A percentile compares a stretch with the other conserved stretches of the same genome.
Conservation (phyloP, 495 filamentous ascomycete species). For the Lophiostoma macrostomum region DNA sequence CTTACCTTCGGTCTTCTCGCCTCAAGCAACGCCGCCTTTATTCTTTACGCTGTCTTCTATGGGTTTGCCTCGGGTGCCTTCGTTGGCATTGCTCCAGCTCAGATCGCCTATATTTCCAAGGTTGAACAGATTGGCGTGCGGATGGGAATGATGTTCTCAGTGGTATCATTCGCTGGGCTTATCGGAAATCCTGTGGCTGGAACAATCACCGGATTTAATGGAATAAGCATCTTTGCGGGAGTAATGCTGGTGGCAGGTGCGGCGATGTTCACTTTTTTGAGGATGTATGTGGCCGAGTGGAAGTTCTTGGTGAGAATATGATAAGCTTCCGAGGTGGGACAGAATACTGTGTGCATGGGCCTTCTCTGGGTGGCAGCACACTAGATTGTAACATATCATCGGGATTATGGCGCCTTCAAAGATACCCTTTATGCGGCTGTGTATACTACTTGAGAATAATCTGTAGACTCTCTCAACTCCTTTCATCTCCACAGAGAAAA, state of each 20-base stretch:
- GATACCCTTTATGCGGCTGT: no score
- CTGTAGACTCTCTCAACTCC: no score
- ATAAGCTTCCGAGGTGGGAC: not conserved
- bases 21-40: constrained; percentile 56
- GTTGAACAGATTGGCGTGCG: constrained; percentile 70
- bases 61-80: constrained; percentile 70
- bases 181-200: constrained; percentile 73
- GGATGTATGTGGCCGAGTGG: constrained; percentile 45
- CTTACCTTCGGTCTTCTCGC: constrained; percentile 69
- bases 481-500: no score
- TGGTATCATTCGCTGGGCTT: constrained; percentile 62
- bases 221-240: constrained; percentile 66
- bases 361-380: no score
- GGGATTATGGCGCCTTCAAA: no score
- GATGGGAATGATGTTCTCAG: constrained; percentile 64
- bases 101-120: constrained; percentile 69
- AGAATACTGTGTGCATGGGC: no score
- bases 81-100: constrained; percentile 60
- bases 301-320: constrained; percentile 24
- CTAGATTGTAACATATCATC: no score
- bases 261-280: constrained; percentile 47
- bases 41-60: constrained; percentile 64
- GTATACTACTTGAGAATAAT: no score
- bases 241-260: constrained; percentile 54
- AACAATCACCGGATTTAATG: constrained; percentile 59